Evolutionary conservation across 805 yeast species (phyloP).

Genomic region (Diddensiella caesifluorescens): DNA sequence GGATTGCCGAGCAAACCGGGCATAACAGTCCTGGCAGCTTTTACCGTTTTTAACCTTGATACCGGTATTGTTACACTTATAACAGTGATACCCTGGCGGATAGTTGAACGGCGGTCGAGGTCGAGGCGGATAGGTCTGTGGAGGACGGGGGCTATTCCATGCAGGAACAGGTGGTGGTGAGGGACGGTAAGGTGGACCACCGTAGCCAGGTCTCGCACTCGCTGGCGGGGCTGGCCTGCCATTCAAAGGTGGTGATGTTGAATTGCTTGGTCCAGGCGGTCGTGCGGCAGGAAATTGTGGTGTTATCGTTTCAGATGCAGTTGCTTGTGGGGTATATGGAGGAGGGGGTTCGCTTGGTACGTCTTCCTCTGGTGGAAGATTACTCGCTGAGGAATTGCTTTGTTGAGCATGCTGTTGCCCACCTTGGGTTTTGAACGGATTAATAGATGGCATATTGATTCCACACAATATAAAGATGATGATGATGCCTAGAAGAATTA

Average conservation of each 20-base stretch:
- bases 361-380: conserved; percentile 18
- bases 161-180: conserved; percentile 6
- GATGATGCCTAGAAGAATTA: conserved; percentile 1
- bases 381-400: conserved; percentile 1
- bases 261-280: conserved; percentile 4
- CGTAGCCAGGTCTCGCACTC: conserved; percentile 3
- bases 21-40: conserved; percentile 69
- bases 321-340: conserved; percentile 20
- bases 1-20: conserved; percentile 46
- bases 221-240: too few species aligned
- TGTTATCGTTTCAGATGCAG: conserved; percentile 10
- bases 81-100: conserved; percentile 57
- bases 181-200: conserved; percentile 1
- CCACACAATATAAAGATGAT: not conserved
- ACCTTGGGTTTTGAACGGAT: not conserved
- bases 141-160: conserved; percentile 4
- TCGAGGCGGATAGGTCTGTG: conserved; percentile 17
- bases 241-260: too few species aligned
- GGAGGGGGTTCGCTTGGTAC: conserved; percentile 24
- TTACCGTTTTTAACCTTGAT: conserved; percentile 52
- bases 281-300: conserved; percentile 6
- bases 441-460: conserved; percentile 1
- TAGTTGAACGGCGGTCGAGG: conserved; percentile 57
- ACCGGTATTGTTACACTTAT: conserved; percentile 73
- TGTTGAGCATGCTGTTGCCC: not conserved